A percentile compares a stretch with the other conserved stretches of the same genome.
Evolutionary conservation across 306 rosid species (phyloP).

Genomic region (Fragaria nilgerrensis): DNA sequence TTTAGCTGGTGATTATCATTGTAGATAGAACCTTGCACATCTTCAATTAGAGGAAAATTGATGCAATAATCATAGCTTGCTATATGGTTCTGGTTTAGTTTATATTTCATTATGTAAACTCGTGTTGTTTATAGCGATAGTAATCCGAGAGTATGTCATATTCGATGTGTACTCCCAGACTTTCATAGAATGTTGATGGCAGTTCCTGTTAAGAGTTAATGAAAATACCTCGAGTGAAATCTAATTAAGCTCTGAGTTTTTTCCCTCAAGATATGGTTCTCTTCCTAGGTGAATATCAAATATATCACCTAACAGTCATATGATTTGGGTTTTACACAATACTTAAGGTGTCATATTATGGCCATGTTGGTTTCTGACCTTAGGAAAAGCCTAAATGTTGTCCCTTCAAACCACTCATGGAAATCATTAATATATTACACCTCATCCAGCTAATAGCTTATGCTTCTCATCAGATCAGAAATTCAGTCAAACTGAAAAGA

Average conservation of each 20-base stretch:
- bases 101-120: too few relatives aligned
- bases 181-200: slow-evolving; percentile 23
- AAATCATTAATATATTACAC: background rate
- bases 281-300: slow-evolving; percentile 57
- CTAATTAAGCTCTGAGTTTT: slow-evolving; percentile 72
- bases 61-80: too few relatives aligned
- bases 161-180: too few relatives aligned
- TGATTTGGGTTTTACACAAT: slow-evolving; percentile 19
- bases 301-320: slow-evolving; percentile 8
- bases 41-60: too few relatives aligned
- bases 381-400: slow-evolving; percentile 53
- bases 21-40: too few relatives aligned
- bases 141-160: too few relatives aligned
- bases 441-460: slow-evolving; percentile 16
- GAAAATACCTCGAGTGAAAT: slow-evolving; percentile 89
- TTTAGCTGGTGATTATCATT: too few relatives aligned
- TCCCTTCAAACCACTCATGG: slow-evolving; percentile 2
- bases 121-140: too few relatives aligned
- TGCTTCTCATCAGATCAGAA: slow-evolving; percentile 58
- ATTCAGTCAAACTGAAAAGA: slow-evolving; percentile 84
- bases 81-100: too few relatives aligned
- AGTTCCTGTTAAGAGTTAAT: slow-evolving; percentile 71
- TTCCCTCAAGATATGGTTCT: slow-evolving; percentile 78
- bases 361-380: slow-evolving; percentile 75
- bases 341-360: slow-evolving; percentile 24